These are phyloP conservation scores for Phoma sp. DNA, from an alignment of 2,329 filamentous ascomycete genomes.

Conservation along the genomic window DNA sequence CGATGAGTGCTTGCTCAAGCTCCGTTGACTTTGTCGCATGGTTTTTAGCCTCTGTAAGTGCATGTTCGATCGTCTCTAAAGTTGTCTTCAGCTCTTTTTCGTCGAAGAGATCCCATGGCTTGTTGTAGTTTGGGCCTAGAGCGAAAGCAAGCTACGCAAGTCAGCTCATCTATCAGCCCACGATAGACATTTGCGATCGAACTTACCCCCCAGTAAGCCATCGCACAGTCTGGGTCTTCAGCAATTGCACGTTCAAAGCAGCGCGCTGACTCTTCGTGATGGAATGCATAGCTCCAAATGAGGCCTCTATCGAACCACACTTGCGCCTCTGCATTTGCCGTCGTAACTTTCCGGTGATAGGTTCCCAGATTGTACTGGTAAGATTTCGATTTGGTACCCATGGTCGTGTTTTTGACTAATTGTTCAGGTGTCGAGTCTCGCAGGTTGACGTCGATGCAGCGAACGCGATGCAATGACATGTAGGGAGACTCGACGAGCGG, in stretches of 20 bases:
- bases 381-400: conserved; percentile 12
- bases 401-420: neutral
- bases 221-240: conserved; percentile 62
- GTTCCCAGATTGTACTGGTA: conserved; percentile 64
- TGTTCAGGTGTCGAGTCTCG: too few relatives aligned
- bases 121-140: conserved; percentile 79
- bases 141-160: conserved; percentile 63
- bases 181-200: neutral
- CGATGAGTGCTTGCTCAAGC: conserved; percentile 67
- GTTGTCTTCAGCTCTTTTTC: conserved; percentile 62
- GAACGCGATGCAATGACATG: neutral
- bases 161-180: conserved; percentile 42
- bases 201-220: conserved; percentile 69
- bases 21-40: conserved; percentile 49
- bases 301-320: conserved; percentile 75
- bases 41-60: conserved; percentile 54
- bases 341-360: conserved; percentile 63
- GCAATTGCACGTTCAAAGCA: conserved; percentile 69
- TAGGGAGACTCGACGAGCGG: conserved; percentile 4
- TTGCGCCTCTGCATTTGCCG: conserved; percentile 60
- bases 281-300: conserved; percentile 78
- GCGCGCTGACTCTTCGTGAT: conserved; percentile 71
- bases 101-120: conserved; percentile 77
- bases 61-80: conserved; percentile 57
- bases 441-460: neutral